Conservation (phyloP, 1,284 basidiomycete species). For the Pseudozyma sp. region DNA sequence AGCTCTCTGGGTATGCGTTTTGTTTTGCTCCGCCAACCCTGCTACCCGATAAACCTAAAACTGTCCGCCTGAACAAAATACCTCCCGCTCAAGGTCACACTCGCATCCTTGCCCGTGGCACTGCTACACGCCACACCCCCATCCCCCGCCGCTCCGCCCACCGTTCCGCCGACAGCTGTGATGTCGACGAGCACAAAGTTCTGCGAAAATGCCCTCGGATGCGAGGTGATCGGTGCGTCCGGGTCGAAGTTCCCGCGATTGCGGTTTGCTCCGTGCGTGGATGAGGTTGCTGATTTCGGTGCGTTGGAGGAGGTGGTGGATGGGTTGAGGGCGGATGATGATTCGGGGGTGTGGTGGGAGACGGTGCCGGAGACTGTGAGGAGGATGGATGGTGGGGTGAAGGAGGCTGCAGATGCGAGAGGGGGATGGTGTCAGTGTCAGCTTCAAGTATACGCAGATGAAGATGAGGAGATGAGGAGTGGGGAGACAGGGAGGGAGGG, state of each 20-base stretch:
- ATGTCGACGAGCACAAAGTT: slow-evolving; percentile 60
- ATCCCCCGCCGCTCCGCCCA: slow-evolving; percentile 23
- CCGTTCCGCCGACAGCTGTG: background rate
- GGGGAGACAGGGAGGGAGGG: background rate
- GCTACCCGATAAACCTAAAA: slow-evolving; percentile 61
- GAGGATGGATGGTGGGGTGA: slow-evolving; percentile 53
- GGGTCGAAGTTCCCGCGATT: slow-evolving; percentile 49
- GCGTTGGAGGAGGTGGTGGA: slow-evolving; percentile 48
- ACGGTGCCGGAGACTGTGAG: slow-evolving; percentile 62
- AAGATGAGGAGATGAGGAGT: background rate
- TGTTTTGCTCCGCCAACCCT: background rate
- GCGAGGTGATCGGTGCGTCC: slow-evolving; percentile 55
- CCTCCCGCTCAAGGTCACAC: slow-evolving; percentile 38
- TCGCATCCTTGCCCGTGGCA: slow-evolving; percentile 35
- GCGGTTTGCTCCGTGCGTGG: slow-evolving; percentile 39
- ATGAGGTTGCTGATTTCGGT: slow-evolving; percentile 49
- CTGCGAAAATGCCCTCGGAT: slow-evolving; percentile 59
- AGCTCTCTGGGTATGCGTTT: background rate
- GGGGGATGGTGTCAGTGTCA: slow-evolving; percentile 11
- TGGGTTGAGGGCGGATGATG: slow-evolving; percentile 34
- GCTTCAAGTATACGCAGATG: background rate
- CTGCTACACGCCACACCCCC: slow-evolving; percentile 28
- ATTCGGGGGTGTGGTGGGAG: slow-evolving; percentile 64
- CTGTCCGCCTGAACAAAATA: slow-evolving; percentile 64
- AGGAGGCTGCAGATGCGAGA: slow-evolving; percentile 25